Percentiles rank a stretch among this genome's conserved stretches.
These are phyloP conservation scores for Lachancea nothofagi DNA, from an alignment of 805 yeast genomes.

Conservation along the genomic window DNA sequence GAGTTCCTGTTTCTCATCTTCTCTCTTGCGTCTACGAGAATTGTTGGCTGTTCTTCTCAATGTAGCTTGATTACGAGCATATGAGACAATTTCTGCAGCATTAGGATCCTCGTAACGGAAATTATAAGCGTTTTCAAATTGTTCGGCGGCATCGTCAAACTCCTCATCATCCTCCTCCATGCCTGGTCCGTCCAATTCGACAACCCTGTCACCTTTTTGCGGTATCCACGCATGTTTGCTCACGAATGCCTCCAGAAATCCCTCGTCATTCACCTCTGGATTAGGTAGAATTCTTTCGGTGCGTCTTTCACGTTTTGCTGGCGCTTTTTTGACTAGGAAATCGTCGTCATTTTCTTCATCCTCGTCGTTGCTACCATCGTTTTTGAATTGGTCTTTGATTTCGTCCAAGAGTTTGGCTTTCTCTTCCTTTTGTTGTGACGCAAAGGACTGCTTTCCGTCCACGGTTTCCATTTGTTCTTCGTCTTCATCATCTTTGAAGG, in stretches of 20 bases:
- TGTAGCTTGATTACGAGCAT: constrained; percentile 92
- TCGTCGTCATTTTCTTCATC: constrained; percentile 39
- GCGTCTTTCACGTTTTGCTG: constrained; percentile 28
- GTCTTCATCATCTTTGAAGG: constrained; percentile 49
- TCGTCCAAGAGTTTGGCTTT: constrained; percentile 67
- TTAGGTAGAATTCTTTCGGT: constrained; percentile 48
- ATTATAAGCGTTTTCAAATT: constrained; percentile 87
- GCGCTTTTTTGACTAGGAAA: constrained; percentile 52
- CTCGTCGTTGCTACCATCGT: constrained; percentile 41
- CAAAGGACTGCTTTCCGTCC: constrained; percentile 54
- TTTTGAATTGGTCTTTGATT: constrained; percentile 63
- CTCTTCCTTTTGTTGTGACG: constrained; percentile 69
- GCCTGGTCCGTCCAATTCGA: constrained; percentile 41
- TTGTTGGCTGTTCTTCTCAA: constrained; percentile 73
- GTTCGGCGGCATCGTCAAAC: constrained; percentile 87
- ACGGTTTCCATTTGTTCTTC: constrained; percentile 38
- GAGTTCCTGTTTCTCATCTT: constrained; percentile 53
- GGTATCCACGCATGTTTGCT: constrained; percentile 88
- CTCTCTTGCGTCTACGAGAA: constrained; percentile 77
- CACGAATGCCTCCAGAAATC: constrained; percentile 68
- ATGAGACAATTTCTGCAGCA: constrained; percentile 84
- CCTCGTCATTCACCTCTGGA: constrained; percentile 57
- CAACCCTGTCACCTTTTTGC: constrained; percentile 51
- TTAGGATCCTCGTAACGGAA: constrained; percentile 92
- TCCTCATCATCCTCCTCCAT: constrained; percentile 71